A percentile compares a stretch with the other conserved stretches of the same genome.
These are phyloP conservation scores for Pleomassaria siparia DNA, from an alignment of 2,329 filamentous ascomycete species.

Conservation along the genomic window DNA sequence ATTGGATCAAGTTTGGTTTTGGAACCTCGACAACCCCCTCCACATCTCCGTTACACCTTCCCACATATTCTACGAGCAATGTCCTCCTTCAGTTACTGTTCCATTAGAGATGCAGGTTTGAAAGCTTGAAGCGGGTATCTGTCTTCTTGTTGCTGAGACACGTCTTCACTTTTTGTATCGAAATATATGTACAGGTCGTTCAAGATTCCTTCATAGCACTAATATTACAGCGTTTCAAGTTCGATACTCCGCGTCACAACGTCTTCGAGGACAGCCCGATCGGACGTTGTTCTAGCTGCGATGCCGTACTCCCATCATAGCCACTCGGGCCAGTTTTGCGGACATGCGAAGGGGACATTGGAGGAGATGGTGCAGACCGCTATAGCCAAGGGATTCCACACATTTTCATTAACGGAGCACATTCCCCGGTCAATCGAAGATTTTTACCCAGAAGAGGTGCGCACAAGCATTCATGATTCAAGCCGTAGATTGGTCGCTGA, in stretches of 20 bases:
- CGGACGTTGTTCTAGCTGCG: not conserved
- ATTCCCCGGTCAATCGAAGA: conserved; percentile 82
- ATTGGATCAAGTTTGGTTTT: no score
- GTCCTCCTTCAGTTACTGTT: no score
- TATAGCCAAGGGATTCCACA: conserved; percentile 75
- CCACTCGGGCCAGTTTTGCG: conserved; percentile 95
- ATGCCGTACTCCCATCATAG: conserved; percentile 99
- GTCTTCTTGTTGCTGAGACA: no score
- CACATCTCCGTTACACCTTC: no score
- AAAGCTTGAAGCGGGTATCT: no score
- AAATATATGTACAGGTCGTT: no score
- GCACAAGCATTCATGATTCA: conserved; percentile 3
- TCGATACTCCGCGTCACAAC: not conserved
- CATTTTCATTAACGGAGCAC: conserved; percentile 89
- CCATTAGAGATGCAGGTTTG: no score
- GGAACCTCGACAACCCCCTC: no score
- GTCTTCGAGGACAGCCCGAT: not conserved
- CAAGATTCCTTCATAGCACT: no score
- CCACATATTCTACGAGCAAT: no score
- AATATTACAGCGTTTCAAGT: not conserved
- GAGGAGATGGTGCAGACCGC: conserved; percentile 82
- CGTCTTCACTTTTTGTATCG: no score
- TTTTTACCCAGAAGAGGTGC: conserved; percentile 88
- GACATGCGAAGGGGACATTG: conserved; percentile 79
- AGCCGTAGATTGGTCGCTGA: conserved; percentile 11